A percentile compares a stretch with the other conserved stretches of the same genome.
Conservation (phyloP, 176 grass and related monocot species). For the Oryza australiensis region DNA sequence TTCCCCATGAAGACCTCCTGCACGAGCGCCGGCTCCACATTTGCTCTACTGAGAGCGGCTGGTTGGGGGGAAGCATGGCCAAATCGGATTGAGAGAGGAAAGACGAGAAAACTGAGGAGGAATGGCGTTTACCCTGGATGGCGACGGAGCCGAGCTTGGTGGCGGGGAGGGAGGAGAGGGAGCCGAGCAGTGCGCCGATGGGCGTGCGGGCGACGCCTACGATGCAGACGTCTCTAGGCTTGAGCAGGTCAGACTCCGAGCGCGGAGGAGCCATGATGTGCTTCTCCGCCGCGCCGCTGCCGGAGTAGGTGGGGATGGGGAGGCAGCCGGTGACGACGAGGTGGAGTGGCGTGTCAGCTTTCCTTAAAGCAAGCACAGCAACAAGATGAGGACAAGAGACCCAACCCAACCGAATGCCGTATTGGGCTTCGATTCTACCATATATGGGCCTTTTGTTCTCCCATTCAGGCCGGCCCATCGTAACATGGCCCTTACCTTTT, state of each 20-base stretch:
- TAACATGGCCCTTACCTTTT: no score
- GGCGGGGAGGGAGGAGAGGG: constrained; percentile 79
- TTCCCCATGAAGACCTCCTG: constrained; percentile 98
- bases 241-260: not conserved
- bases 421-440: not conserved
- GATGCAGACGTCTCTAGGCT: constrained; percentile 64
- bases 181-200: constrained; percentile 77
- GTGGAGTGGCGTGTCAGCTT: no score
- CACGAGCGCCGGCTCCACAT: constrained; percentile 65
- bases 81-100: not conserved
- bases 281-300: not conserved
- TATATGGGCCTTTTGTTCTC: not conserved
- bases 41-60: constrained; percentile 79
- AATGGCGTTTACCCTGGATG: constrained; percentile 54
- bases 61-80: not conserved
- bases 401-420: not conserved
- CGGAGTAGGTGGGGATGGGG: not conserved
- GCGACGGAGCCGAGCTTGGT: constrained; percentile 82
- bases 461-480: not conserved
- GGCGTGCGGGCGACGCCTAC: constrained; percentile 92
- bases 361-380: not conserved
- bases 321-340: not conserved
- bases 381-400: not conserved
- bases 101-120: not conserved
- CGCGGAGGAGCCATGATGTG: not conserved